These are phyloP conservation scores for Leccinum longicurvipes DNA, from an alignment of 768 basidiomycete genomes.

Conservation along the genomic window DNA sequence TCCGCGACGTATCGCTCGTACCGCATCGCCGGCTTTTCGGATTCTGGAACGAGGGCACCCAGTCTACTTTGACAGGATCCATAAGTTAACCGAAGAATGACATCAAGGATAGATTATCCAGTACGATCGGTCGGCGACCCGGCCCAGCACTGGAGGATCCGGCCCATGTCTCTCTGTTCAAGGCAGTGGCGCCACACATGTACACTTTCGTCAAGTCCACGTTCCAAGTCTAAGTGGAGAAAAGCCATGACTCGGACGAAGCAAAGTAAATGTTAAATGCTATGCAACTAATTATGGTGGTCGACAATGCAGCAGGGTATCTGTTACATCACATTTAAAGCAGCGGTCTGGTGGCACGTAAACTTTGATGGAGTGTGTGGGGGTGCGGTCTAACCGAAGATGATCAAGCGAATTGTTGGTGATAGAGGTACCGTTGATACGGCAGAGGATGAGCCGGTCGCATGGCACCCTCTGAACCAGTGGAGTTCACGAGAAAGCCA, in stretches of 20 bases:
- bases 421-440: background rate
- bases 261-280: background rate
- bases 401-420: background rate
- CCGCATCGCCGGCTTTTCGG: background rate
- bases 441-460: too few relatives aligned
- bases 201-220: background rate
- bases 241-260: background rate
- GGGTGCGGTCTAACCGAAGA: too few relatives aligned
- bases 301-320: background rate
- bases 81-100: background rate
- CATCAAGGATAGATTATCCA: background rate
- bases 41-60: too few relatives aligned
- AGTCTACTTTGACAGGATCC: background rate
- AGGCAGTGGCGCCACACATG: background rate
- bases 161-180: background rate
- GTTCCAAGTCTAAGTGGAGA: background rate
- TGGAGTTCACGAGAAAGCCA: background rate
- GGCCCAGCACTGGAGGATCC: background rate
- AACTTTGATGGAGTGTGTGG: too few relatives aligned
- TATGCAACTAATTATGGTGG: background rate
- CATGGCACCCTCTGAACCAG: too few relatives aligned
- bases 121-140: background rate
- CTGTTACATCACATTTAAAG: slow-evolving; percentile 1
- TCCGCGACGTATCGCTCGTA: slow-evolving; percentile 3
- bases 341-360: background rate